Percentiles rank a stretch among this genome's conserved stretches.
Conservation (phyloP, 1,284 basidiomycete genomes). For the Puccinia triticina region DNA sequence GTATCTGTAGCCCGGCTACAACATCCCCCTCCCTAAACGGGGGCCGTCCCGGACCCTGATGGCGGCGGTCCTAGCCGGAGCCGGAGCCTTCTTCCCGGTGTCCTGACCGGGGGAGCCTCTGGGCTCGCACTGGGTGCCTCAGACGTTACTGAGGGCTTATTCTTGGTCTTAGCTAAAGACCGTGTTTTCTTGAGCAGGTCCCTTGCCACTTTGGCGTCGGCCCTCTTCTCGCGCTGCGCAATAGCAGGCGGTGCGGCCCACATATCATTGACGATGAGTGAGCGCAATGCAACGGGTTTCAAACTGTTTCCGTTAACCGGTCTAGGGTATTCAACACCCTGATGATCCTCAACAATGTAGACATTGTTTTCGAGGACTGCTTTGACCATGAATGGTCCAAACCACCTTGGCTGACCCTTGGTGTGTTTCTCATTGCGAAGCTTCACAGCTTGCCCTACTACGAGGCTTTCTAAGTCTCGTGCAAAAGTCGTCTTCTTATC, state of each 20-base stretch:
- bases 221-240: background rate
- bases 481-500: background rate
- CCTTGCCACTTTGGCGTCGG: background rate
- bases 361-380: background rate
- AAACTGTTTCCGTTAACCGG: background rate
- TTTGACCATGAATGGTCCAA: background rate
- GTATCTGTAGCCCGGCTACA: too few species aligned
- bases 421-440: slow-evolving; percentile 19
- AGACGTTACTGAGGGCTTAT: too few species aligned
- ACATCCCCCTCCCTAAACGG: too few species aligned
- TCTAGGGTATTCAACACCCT: background rate
- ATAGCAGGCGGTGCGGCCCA: background rate
- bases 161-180: too few species aligned
- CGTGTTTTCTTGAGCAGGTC: background rate
- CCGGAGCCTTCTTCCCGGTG: too few species aligned
- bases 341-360: background rate
- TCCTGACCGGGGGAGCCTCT: too few species aligned
- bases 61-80: too few species aligned
- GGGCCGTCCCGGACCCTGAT: too few species aligned
- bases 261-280: background rate
- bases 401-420: slow-evolving; percentile 6
- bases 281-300: background rate
- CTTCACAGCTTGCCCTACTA: background rate
- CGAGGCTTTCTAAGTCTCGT: background rate
- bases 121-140: too few species aligned